Percentiles rank a stretch among this genome's conserved stretches.
phyloP scores from a whole-genome alignment of 2,329 filamentous ascomycete species.

The Camptophora hylomeconis region DNA sequence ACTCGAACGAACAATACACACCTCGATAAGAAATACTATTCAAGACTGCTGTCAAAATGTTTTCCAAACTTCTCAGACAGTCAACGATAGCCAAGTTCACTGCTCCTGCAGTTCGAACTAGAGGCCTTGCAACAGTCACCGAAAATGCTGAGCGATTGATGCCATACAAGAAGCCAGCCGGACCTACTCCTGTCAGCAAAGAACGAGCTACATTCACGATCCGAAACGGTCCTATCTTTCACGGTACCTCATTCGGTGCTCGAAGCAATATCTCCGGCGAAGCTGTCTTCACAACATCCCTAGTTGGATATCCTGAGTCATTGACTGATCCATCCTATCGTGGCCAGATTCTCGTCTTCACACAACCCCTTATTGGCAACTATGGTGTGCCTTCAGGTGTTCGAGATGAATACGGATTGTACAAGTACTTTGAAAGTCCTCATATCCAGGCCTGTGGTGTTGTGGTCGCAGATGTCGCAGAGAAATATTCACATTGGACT shows the following conservation, averaged over 20 bases:
- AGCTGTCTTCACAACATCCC: slow-evolving; percentile 94
- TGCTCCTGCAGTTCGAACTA: slow-evolving; percentile 16
- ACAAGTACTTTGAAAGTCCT: slow-evolving; percentile 97
- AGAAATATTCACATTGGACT: slow-evolving; percentile 96
- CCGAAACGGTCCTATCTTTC: slow-evolving; percentile 89
- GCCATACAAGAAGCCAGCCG: slow-evolving; percentile 31
- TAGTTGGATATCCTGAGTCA: slow-evolving; percentile 94
- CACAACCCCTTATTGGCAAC: slow-evolving; percentile 94
- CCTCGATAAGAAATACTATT: slow-evolving; percentile 1
- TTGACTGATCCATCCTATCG: slow-evolving; percentile 58
- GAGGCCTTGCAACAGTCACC: slow-evolving; percentile 52
- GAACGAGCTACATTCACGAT: slow-evolving; percentile 90
- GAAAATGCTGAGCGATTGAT: slow-evolving; percentile 58
- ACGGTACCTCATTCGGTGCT: slow-evolving; percentile 90
- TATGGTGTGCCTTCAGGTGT: slow-evolving; percentile 85
- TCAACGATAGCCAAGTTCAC: slow-evolving; percentile 25
- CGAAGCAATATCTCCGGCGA: slow-evolving; percentile 95
- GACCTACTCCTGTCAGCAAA: slow-evolving; percentile 52
- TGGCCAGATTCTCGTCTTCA: slow-evolving; percentile 92
- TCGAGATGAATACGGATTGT: slow-evolving; percentile 75
- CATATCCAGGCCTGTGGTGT: slow-evolving; percentile 94
- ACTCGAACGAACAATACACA: slow-evolving; percentile 5
- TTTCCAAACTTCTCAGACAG: slow-evolving; percentile 10
- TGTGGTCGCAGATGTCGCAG: slow-evolving; percentile 86
- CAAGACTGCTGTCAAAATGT: slow-evolving; percentile 18